Conservation (phyloP, 352 stramenopile species). For the Phytophthora nicotianae region DNA sequence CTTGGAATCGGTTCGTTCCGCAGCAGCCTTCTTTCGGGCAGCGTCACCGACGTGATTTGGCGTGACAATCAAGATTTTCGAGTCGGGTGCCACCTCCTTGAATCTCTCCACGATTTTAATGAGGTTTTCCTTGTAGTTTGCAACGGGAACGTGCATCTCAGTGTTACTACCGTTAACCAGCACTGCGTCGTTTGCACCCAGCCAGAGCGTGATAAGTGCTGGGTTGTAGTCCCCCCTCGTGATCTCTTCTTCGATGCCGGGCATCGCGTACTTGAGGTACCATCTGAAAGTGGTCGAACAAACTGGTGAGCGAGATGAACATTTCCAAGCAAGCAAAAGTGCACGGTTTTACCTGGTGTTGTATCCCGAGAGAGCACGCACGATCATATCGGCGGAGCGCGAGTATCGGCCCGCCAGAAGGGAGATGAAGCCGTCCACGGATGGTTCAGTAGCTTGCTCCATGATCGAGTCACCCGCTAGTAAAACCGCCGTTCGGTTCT, state of each 20-base stretch:
- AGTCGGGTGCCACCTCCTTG: not conserved
- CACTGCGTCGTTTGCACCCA: not conserved
- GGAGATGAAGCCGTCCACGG: not conserved
- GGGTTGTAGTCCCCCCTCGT: not conserved
- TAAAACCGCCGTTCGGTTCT: not conserved
- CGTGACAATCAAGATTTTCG: not conserved
- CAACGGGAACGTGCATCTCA: not conserved
- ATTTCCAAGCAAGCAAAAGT: not conserved
- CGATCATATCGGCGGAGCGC: not conserved
- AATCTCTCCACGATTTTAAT: not conserved
- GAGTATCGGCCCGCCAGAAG: not conserved
- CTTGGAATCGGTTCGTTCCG: not conserved
- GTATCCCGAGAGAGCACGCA: not conserved
- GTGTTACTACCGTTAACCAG: not conserved
- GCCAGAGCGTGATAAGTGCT: not conserved
- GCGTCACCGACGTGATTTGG: not conserved
- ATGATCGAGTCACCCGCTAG: not conserved
- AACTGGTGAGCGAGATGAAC: not conserved
- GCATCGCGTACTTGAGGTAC: not conserved
- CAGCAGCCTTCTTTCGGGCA: not conserved
- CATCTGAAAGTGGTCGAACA: not conserved
- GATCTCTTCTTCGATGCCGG: not conserved
- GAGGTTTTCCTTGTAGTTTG: not conserved
- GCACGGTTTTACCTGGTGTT: not conserved
- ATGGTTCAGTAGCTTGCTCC: not conserved